A percentile compares a stretch with the other conserved stretches of the same genome.
Conservation (phyloP, 164 flowering plant species). For the Dillenia turbinata region DNA sequence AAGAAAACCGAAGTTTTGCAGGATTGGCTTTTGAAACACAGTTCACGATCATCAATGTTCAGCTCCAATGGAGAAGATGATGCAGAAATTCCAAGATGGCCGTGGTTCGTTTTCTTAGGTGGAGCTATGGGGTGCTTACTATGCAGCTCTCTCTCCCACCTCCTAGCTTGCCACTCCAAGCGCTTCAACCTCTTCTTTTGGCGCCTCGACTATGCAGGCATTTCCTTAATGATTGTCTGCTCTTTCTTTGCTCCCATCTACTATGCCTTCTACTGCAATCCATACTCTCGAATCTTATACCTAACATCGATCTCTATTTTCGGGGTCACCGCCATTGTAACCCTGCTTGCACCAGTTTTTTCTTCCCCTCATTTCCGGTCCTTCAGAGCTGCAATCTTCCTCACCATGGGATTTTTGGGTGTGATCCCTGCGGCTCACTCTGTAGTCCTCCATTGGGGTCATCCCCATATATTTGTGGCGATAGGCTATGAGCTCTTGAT, state of each 20-base stretch:
- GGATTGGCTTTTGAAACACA: conserved; percentile 33
- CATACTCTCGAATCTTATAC: conserved; percentile 40
- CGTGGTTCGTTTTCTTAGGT: conserved; percentile 75
- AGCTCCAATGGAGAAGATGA: conserved; percentile 6
- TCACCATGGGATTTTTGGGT: conserved; percentile 93
- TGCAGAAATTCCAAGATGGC: conserved; percentile 60
- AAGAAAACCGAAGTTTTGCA: conserved; percentile 21
- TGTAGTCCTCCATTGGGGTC: conserved; percentile 45
- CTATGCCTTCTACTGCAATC: conserved; percentile 69
- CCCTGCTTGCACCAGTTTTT: conserved; percentile 69
- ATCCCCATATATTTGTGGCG: conserved; percentile 40
- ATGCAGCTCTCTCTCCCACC: conserved; percentile 84
- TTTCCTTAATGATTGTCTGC: conserved; percentile 84
- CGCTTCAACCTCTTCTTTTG: conserved; percentile 78
- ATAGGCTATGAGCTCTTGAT: conserved; percentile 67
- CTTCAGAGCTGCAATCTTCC: conserved; percentile 71
- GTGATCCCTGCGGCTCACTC: conserved; percentile 81
- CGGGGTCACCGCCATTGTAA: conserved; percentile 53
- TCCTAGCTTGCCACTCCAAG: conserved; percentile 87
- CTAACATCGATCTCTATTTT: conserved; percentile 60
- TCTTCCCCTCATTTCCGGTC: conserved; percentile 57
- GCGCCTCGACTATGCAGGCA: conserved; percentile 94
- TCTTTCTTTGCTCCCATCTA: conserved; percentile 91
- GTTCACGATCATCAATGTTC: conserved; percentile 21
- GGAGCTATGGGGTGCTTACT: conserved; percentile 86